phyloP scores from a whole-genome alignment of 306 rosid genomes.

The Heteromeles arbutifolia region DNA sequence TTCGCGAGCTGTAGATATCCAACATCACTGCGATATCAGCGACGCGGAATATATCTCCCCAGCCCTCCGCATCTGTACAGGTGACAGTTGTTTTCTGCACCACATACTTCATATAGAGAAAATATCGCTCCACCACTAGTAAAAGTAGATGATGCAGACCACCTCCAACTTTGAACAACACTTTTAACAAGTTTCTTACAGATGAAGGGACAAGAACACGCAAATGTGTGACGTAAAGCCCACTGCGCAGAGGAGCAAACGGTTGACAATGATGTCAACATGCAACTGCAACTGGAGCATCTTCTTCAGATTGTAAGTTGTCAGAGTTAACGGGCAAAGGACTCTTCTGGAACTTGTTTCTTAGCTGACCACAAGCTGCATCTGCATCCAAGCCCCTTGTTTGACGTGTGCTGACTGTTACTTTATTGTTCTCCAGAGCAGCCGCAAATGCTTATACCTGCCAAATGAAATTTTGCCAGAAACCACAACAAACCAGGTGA shows the following conservation, averaged over 20 bases:
- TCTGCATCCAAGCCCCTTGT: slow-evolving; percentile 93
- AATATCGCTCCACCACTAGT: not conserved
- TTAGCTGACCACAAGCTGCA: slow-evolving; percentile 97
- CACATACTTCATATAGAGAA: not conserved
- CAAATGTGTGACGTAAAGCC: not conserved
- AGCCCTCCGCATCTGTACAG: not conserved
- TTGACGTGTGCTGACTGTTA: slow-evolving; percentile 74
- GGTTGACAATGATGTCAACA: slow-evolving; percentile 27
- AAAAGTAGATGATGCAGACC: not conserved
- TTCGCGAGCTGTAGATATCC: not conserved
- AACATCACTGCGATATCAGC: not conserved
- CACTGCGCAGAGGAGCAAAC: slow-evolving; percentile 7
- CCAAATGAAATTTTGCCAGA: slow-evolving; percentile 11
- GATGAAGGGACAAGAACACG: slow-evolving; percentile 1
- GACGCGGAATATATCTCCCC: not conserved
- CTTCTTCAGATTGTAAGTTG: slow-evolving; percentile 32
- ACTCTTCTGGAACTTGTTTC: slow-evolving; percentile 76
- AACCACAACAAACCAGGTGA: not conserved
- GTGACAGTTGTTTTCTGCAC: not conserved
- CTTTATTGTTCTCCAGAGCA: slow-evolving; percentile 66
- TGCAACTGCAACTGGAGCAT: slow-evolving; percentile 53
- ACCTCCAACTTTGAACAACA: not conserved
- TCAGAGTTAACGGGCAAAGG: slow-evolving; percentile 59
- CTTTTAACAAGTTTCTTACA: slow-evolving; percentile 6
- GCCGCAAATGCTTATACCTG: slow-evolving; percentile 71